Percentiles rank a stretch among this genome's conserved stretches.
Conservation (phyloP, 257 asterid genomes). For the Knoxia roxburghii region DNA sequence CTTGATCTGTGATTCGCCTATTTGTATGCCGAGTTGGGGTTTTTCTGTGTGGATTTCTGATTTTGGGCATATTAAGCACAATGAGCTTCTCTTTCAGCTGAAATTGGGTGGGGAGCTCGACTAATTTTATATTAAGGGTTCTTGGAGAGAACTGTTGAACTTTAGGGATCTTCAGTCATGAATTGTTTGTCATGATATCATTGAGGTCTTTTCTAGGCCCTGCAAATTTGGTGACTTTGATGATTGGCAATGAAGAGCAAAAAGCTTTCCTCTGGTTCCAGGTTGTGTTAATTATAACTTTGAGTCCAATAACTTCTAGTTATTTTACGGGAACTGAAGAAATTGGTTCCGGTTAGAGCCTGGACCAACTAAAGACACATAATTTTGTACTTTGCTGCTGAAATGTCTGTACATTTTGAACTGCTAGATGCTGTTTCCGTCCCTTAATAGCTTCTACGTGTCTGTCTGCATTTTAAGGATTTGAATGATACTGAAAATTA, state of each 20-base stretch:
- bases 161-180: not conserved
- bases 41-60: not conserved
- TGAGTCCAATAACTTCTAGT: not conserved
- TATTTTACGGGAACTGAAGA: not conserved
- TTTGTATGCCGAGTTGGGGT: not conserved
- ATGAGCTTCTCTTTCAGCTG: not conserved
- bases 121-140: not conserved
- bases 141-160: not conserved
- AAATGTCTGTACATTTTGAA: not conserved
- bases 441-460: not conserved
- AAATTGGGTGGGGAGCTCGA: constrained; percentile 9
- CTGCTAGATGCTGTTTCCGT: not conserved
- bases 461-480: not conserved
- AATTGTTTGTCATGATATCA: not conserved
- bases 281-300: not conserved
- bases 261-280: not conserved
- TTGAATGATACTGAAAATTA: not conserved
- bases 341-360: not conserved
- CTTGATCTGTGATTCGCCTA: constrained; percentile 1
- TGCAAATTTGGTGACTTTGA: not conserved
- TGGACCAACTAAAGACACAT: not conserved
- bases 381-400: not conserved
- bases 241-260: not conserved
- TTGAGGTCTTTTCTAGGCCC: not conserved
- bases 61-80: not conserved